Conservation (phyloP, 345 rosid genomes). For the Brassica incana region DNA sequence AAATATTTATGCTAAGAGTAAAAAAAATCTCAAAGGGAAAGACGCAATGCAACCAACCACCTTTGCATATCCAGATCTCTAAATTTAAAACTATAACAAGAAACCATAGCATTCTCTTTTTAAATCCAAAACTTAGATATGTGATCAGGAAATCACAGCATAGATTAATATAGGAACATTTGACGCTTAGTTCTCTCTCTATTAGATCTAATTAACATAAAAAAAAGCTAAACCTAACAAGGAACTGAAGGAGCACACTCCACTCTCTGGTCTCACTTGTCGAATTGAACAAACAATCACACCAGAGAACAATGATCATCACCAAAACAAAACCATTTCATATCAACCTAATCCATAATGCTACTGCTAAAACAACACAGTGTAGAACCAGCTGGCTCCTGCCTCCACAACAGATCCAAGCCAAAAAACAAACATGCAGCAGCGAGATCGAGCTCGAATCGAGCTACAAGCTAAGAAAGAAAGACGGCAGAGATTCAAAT, state of each 20-base stretch:
- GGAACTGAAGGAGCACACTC: background rate
- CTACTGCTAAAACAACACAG: background rate
- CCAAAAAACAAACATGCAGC: slow-evolving; percentile 13
- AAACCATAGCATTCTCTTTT: background rate
- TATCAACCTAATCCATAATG: slow-evolving; percentile 15
- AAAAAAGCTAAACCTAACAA: background rate
- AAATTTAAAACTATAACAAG: background rate
- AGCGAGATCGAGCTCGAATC: slow-evolving; percentile 40
- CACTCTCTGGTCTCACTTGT: background rate
- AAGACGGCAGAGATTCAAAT: slow-evolving; percentile 15
- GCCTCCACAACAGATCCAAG: slow-evolving; percentile 21
- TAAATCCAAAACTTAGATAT: background rate
- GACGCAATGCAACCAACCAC: background rate
- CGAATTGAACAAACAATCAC: background rate
- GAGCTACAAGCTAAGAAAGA: background rate
- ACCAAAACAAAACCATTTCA: background rate
- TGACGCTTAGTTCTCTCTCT: background rate
- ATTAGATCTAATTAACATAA: background rate
- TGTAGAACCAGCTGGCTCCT: slow-evolving; percentile 20
- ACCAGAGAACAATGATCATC: slow-evolving; percentile 1
- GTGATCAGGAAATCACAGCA: no score
- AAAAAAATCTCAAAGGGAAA: background rate
- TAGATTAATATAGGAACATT: background rate
- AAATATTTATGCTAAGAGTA: background rate
- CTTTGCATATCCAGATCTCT: background rate